Evolutionary conservation across 2,329 filamentous ascomycete species (phyloP).

Genomic region (Pyrenophora seminiperda): DNA sequence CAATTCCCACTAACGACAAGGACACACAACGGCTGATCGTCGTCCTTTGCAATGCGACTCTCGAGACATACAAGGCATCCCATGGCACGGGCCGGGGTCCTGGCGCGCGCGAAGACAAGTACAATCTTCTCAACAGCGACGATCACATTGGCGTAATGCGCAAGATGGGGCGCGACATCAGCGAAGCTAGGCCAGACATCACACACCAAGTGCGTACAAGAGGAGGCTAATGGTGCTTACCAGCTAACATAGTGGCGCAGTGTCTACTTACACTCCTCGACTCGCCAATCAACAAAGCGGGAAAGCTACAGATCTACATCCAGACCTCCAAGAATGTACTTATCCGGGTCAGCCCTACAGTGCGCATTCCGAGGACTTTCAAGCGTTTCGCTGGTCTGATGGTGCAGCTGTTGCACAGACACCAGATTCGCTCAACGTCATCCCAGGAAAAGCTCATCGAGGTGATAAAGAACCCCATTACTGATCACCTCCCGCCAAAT

Average conservation of each 20-base stretch:
- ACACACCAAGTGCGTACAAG: slow-evolving; percentile 83
- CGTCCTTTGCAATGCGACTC: slow-evolving; percentile 92
- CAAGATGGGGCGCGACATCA: slow-evolving; percentile 99
- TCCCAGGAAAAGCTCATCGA: slow-evolving; percentile 97
- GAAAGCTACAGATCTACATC: slow-evolving; percentile 97
- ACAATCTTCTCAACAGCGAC: slow-evolving; percentile 96
- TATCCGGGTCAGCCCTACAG: slow-evolving; percentile 97
- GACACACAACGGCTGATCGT: slow-evolving; percentile 91
- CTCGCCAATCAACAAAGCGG: slow-evolving; percentile 98
- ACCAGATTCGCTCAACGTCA: slow-evolving; percentile 94
- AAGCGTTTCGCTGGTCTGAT: slow-evolving; percentile 98
- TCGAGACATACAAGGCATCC: slow-evolving; percentile 95
- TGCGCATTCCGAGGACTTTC: slow-evolving; percentile 96
- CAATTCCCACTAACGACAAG: slow-evolving; percentile 85
- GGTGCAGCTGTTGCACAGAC: slow-evolving; percentile 94
- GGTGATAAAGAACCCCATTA: slow-evolving; percentile 98
- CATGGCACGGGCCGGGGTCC: slow-evolving; percentile 69
- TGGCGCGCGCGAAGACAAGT: slow-evolving; percentile 84
- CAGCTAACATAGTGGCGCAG: slow-evolving; percentile 57
- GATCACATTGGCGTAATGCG: slow-evolving; percentile 99
- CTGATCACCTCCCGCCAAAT: slow-evolving; percentile 93
- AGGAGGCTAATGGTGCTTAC: slow-evolving; percentile 11
- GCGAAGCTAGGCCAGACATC: slow-evolving; percentile 95
- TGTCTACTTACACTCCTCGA: slow-evolving; percentile 96
- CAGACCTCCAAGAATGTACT: slow-evolving; percentile 96